Percentiles rank a stretch among this genome's conserved stretches.
These are phyloP conservation scores for Suillus clintonianus DNA, from an alignment of 768 basidiomycete species.

Conservation along the genomic window DNA sequence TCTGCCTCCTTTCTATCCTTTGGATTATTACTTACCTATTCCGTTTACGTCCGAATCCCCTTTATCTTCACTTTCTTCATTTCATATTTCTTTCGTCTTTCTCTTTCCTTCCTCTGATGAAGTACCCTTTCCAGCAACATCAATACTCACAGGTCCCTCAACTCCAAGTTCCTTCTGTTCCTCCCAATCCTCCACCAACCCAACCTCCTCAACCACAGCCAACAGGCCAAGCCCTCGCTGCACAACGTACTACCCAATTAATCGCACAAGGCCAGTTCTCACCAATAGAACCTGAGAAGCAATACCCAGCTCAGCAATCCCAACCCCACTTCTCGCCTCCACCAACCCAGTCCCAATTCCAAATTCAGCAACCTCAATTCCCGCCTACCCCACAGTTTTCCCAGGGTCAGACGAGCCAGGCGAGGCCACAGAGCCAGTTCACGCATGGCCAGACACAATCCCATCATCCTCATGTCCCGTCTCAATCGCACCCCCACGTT, in stretches of 20 bases:
- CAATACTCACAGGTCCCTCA: constrained; percentile 27
- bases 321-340: neutral
- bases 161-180: constrained; percentile 14
- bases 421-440: constrained; percentile 4
- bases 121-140: constrained; percentile 28
- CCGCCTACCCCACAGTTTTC: constrained; percentile 22
- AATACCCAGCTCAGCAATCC: neutral
- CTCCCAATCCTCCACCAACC: neutral
- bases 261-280: neutral
- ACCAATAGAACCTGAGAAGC: neutral
- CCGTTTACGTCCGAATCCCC: neutral
- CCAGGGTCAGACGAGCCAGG: constrained; percentile 20
- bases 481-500: neutral
- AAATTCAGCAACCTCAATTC: constrained; percentile 9
- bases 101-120: constrained; percentile 14
- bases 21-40: neutral
- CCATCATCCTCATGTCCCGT: constrained; percentile 3
- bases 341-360: constrained; percentile 1
- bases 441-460: neutral
- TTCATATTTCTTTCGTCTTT: neutral
- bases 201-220: constrained; percentile 10
- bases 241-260: constrained; percentile 18
- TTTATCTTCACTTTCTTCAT: neutral
- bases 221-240: constrained; percentile 10
- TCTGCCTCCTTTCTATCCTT: neutral